phyloP scores from a whole-genome alignment of 345 rosid species.

The Hevea brasiliensis region DNA sequence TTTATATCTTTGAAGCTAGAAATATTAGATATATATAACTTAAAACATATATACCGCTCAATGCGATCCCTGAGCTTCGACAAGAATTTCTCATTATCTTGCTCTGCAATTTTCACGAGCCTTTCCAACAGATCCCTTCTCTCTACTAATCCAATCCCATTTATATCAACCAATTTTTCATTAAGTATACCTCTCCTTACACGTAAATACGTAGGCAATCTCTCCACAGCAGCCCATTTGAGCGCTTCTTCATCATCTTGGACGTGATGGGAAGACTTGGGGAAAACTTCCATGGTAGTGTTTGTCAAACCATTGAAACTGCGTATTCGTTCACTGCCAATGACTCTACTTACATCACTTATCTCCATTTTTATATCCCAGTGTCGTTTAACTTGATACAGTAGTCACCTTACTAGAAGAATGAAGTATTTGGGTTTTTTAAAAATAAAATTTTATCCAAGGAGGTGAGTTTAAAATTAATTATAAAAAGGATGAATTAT shows the following conservation, averaged over 20 bases:
- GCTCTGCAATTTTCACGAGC: constrained; percentile 65
- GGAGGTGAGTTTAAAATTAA: no score
- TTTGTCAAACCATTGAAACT: constrained; percentile 48
- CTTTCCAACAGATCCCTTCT: constrained; percentile 69
- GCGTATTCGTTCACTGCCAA: constrained; percentile 40
- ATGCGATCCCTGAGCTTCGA: constrained; percentile 74
- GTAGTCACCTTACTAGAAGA: no score
- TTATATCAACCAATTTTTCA: constrained; percentile 59
- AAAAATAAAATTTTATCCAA: no score
- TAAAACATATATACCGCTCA: constrained; percentile 44
- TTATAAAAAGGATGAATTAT: no score
- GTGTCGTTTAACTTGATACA: no score
- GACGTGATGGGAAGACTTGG: constrained; percentile 30
- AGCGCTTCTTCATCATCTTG: constrained; percentile 71
- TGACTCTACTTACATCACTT: constrained; percentile 22
- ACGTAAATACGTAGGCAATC: constrained; percentile 72
- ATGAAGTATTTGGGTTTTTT: no score
- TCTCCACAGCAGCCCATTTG: constrained; percentile 90
- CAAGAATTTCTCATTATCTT: constrained; percentile 85
- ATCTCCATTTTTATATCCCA: no score
- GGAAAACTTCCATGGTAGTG: constrained; percentile 42
- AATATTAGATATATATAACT: no score
- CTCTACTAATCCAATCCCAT: constrained; percentile 64
- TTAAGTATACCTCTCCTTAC: constrained; percentile 67
- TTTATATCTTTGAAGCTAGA: no score